Conservation (phyloP, 2,329 filamentous ascomycete genomes). For the Bipolaris gigantea region DNA sequence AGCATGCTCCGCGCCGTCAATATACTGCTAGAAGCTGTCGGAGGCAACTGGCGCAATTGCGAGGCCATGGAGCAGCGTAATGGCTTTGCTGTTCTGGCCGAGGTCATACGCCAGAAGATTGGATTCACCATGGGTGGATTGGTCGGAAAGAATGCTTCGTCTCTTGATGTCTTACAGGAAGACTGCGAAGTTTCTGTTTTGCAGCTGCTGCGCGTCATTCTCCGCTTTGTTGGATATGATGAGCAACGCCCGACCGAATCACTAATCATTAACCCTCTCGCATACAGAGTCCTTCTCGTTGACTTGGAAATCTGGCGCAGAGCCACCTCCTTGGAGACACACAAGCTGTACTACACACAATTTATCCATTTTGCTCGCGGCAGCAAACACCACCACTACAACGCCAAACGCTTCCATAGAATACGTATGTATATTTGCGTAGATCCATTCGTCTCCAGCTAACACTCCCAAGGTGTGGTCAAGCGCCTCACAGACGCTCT, state of each 20-base stretch:
- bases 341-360: slow-evolving; percentile 90
- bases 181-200: slow-evolving; percentile 57
- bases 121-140: slow-evolving; percentile 52
- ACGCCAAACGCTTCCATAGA: slow-evolving; percentile 78
- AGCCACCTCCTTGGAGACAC: slow-evolving; percentile 69
- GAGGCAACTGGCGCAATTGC: slow-evolving; percentile 93
- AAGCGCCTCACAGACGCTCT: slow-evolving; percentile 88
- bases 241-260: slow-evolving; percentile 78
- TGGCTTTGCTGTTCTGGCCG: slow-evolving; percentile 84
- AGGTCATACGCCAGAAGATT: slow-evolving; percentile 81
- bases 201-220: slow-evolving; percentile 72
- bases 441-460: slow-evolving; percentile 12
- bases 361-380: slow-evolving; percentile 85
- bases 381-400: slow-evolving; percentile 92
- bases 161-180: slow-evolving; percentile 37
- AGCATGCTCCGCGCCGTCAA: slow-evolving; percentile 76
- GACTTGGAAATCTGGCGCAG: slow-evolving; percentile 93
- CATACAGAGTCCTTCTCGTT: slow-evolving; percentile 87
- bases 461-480: slow-evolving; percentile 67
- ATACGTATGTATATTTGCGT: slow-evolving; percentile 71
- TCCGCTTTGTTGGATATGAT: slow-evolving; percentile 88
- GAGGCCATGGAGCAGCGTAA: slow-evolving; percentile 97
- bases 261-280: slow-evolving; percentile 92
- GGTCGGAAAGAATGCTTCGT: slow-evolving; percentile 54
- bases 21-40: slow-evolving; percentile 81